phyloP scores from a whole-genome alignment of 2,329 filamentous ascomycete species.

The Aspergillus quadricinctus region DNA sequence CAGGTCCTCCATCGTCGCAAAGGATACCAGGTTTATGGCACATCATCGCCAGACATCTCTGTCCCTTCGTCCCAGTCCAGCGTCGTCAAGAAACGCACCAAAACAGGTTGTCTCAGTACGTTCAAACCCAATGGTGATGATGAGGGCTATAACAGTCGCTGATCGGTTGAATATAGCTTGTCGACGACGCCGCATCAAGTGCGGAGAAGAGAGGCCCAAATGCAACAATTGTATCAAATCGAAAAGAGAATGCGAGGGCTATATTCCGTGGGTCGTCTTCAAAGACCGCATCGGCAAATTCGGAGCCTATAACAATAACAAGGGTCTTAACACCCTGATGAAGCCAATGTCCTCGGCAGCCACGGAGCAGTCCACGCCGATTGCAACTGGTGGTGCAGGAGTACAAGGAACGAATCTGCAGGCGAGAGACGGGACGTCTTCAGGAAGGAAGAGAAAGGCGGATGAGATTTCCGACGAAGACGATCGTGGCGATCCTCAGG shows the following conservation, averaged over 20 bases:
- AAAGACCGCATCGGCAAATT: slow-evolving; percentile 37
- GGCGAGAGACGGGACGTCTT: too few species aligned
- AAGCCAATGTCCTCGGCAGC: neutral
- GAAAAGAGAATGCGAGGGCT: slow-evolving; percentile 43
- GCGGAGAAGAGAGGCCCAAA: slow-evolving; percentile 68
- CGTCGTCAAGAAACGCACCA: slow-evolving; percentile 65
- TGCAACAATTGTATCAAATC: slow-evolving; percentile 46
- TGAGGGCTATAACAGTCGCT: slow-evolving; percentile 4
- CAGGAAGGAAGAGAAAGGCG: too few species aligned
- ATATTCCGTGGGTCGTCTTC: slow-evolving; percentile 39
- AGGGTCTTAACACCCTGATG: too few species aligned
- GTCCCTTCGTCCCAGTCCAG: too few species aligned
- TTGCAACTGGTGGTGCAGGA: slow-evolving; percentile 2
- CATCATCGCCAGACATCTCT: too few species aligned
- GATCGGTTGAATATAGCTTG: slow-evolving; percentile 58
- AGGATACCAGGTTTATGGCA: too few species aligned
- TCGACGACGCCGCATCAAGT: slow-evolving; percentile 92
- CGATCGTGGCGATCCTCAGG: too few species aligned
- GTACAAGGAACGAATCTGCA: slow-evolving; percentile 1
- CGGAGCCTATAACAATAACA: slow-evolving; percentile 13
- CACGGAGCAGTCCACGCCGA: slow-evolving; percentile 9
- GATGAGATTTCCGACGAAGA: too few species aligned
- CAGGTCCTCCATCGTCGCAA: too few species aligned
- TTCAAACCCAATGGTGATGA: slow-evolving; percentile 15
- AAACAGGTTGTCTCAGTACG: slow-evolving; percentile 87